phyloP scores from a whole-genome alignment of 805 yeast genomes.

The Candida khao-thaluensis region DNA sequence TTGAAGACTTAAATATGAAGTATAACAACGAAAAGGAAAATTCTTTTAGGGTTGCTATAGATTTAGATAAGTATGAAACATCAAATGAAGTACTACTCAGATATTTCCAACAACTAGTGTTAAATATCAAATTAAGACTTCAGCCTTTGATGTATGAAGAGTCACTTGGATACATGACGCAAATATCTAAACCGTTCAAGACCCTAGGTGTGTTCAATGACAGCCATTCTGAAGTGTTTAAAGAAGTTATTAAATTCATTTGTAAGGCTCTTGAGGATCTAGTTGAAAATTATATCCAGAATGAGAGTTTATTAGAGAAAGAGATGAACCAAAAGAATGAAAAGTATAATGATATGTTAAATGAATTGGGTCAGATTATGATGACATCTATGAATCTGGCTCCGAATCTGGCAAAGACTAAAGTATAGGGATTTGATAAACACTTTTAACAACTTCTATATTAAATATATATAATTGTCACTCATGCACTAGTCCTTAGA shows the following conservation, averaged over 20 bases:
- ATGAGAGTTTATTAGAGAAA: slow-evolving; percentile 16
- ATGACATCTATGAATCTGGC: slow-evolving; percentile 5
- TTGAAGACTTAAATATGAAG: background rate
- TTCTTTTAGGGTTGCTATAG: background rate
- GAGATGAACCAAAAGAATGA: slow-evolving; percentile 16
- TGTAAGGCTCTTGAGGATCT: slow-evolving; percentile 18
- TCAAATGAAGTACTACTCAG: slow-evolving; percentile 3
- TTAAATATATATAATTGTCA: no score
- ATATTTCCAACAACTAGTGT: slow-evolving; percentile 5
- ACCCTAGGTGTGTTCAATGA: slow-evolving; percentile 5
- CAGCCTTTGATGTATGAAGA: slow-evolving; percentile 19
- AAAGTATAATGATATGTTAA: slow-evolving; percentile 18
- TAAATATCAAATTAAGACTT: slow-evolving; percentile 8
- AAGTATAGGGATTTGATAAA: no score
- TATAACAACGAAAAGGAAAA: slow-evolving; percentile 1
- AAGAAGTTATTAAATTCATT: slow-evolving; percentile 14
- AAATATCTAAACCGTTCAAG: slow-evolving; percentile 9
- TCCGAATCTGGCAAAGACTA: no score
- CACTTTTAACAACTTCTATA: no score
- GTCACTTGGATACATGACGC: slow-evolving; percentile 13
- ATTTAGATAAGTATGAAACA: background rate
- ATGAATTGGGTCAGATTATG: slow-evolving; percentile 16
- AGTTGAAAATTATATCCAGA: slow-evolving; percentile 16
- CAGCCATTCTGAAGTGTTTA: slow-evolving; percentile 10
- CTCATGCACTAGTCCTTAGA: no score